A percentile compares a stretch with the other conserved stretches of the same genome.
Conservation (phyloP, 257 asterid species). For the Catharanthus roseus region DNA sequence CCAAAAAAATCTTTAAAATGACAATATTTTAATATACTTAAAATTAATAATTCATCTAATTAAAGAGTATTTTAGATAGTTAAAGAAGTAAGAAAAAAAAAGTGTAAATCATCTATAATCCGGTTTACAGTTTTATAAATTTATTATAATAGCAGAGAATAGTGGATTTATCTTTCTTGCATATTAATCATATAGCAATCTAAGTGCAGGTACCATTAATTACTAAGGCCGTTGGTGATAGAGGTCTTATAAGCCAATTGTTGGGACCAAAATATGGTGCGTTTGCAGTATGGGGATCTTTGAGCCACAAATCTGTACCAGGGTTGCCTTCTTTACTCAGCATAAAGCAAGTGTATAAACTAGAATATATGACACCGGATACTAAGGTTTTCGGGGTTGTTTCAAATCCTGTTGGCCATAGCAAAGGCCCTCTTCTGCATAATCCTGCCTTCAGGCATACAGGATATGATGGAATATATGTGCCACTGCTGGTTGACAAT, state of each 20-base stretch:
- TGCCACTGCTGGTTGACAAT: conserved; percentile 61
- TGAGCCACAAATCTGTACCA: conserved; percentile 33
- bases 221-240: conserved; percentile 53
- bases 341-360: conserved; percentile 53
- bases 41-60: no score
- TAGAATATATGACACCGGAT: conserved; percentile 41
- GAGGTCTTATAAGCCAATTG: conserved; percentile 70
- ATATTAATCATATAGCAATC: background rate
- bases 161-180: no score
- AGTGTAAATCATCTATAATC: no score
- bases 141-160: no score
- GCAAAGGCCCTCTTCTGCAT: conserved; percentile 72
- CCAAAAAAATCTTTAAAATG: no score
- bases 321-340: conserved; percentile 55
- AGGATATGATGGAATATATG: conserved; percentile 57
- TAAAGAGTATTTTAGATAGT: no score
- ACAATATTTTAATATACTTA: no score
- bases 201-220: conserved; percentile 46
- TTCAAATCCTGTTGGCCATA: conserved; percentile 64
- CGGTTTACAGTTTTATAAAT: no score
- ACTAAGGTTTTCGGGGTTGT: conserved; percentile 56
- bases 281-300: conserved; percentile 41
- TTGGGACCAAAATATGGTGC: conserved; percentile 72
- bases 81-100: no score
- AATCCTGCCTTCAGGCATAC: conserved; percentile 60